These are phyloP conservation scores for Trichaptum fuscoviolaceum DNA, from an alignment of 768 basidiomycete genomes.

Conservation along the genomic window DNA sequence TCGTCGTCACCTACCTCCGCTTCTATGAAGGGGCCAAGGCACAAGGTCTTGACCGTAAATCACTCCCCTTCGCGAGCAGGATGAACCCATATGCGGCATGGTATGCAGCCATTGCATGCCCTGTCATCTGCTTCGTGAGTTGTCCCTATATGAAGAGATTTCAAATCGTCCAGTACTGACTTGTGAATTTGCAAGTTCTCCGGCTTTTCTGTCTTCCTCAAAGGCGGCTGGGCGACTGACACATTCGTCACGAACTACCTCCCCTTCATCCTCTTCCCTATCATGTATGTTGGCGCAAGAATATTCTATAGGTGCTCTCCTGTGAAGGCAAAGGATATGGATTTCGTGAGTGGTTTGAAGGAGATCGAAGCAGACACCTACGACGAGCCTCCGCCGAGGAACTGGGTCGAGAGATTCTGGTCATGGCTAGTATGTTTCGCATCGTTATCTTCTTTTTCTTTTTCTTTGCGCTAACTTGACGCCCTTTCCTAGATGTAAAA, in stretches of 20 bases:
- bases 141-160: background rate
- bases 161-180: background rate
- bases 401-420: conserved; percentile 69
- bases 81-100: conserved; percentile 21
- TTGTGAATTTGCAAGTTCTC: conserved; percentile 8
- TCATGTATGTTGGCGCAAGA: conserved; percentile 62
- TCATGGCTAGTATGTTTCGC: conserved; percentile 59
- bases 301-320: conserved; percentile 44
- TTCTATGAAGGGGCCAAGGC: conserved; percentile 36
- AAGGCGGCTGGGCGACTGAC: conserved; percentile 14
- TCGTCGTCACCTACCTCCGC: conserved; percentile 40
- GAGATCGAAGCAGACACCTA: conserved; percentile 64
- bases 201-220: conserved; percentile 15
- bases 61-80: conserved; percentile 18
- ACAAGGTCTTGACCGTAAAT: conserved; percentile 22
- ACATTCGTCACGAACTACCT: conserved; percentile 19
- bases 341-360: conserved; percentile 67
- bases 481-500: background rate
- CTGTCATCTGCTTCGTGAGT: conserved; percentile 17
- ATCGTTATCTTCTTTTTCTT: background rate
- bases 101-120: conserved; percentile 11
- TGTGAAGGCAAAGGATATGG: conserved; percentile 66
- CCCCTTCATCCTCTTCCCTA: conserved; percentile 32
- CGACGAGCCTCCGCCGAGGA: conserved; percentile 69
- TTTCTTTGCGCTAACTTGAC: background rate